Evolutionary conservation across 2,329 filamentous ascomycete genomes (phyloP), one percentile per base, ranked within the genome.

Genomic region (Alternaria arborescens): DNA sequence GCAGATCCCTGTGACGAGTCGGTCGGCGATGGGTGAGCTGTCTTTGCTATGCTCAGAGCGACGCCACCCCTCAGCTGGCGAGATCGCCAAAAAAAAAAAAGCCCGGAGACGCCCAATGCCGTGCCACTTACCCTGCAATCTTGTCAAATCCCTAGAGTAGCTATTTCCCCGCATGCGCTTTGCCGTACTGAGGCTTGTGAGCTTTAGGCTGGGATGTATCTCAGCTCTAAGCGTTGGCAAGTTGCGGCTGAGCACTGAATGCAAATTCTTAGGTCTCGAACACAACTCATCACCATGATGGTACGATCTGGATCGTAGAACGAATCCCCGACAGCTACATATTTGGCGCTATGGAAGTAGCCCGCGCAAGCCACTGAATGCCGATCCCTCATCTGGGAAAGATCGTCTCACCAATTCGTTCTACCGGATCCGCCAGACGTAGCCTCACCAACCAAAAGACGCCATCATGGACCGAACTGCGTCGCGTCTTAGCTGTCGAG

Each of bases 381-480:
- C 46, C 52, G 55, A 64, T 38, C 46, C 47, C 48, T 18, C 41
- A 52, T 64, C 28, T 51, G 54, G 60, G 46, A 50, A 64, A 56
- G 67, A 69, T 66, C 67, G 57, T 47, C 62, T 50, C 60, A 46
- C 26, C 50, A 59, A 46, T 50, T 62, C 65, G 62, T 65, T 67
- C 64, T 48, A 61, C 61, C 60, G 57, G 52, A 54, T 48, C 44
- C 36, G 50, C 50, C 44, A 61, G 48, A 61, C 64, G 62, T 67
- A 73, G 72, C 73, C 71, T 71, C 73, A 60, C 65, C 60, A 66
- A 56, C 60, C 58, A 64, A 20, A 46, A 65, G 47, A 60, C 74
- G 68, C 74, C 72, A 73, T 58, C 53, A 43, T 61, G 63, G 63
- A 62, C 63, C 58, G 60, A 47, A 56, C 52, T 60, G 48, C 57